Evolutionary conservation across 305 asterid genomes (phyloP).

Genomic region (Solanum hybrid): DNA sequence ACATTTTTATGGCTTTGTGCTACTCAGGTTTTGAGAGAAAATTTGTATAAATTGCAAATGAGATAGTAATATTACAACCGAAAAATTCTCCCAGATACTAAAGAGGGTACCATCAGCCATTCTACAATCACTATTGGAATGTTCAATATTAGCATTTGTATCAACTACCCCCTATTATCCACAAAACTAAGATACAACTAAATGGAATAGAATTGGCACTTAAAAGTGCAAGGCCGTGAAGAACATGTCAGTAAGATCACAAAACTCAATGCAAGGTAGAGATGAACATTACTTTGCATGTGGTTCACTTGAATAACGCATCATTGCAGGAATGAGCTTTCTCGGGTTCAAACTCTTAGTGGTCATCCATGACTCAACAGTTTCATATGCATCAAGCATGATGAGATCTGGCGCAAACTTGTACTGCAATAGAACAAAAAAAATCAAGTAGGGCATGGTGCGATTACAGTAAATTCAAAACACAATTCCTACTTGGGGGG

Average conservation of each 20-base stretch:
- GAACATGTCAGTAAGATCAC: constrained; percentile 4
- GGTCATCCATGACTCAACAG: constrained; percentile 98
- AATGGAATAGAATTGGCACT: neutral
- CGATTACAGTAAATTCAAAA: neutral
- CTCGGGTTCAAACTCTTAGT: constrained; percentile 80
- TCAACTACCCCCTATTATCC: neutral
- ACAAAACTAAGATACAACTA: neutral
- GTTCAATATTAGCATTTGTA: neutral
- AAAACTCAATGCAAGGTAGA: constrained; percentile 3
- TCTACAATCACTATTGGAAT: neutral
- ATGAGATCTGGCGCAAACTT: constrained; percentile 95
- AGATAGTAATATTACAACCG: neutral
- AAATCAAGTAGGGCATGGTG: neutral
- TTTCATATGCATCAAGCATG: constrained; percentile 98
- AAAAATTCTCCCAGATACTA: neutral
- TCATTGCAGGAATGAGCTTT: constrained; percentile 98
- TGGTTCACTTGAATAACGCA: constrained; percentile 97
- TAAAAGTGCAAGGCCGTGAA: neutral
- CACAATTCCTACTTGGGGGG: neutral
- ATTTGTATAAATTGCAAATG: neutral
- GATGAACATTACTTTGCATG: constrained; percentile 73
- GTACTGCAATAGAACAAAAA: constrained; percentile 55
- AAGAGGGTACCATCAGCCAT: neutral
- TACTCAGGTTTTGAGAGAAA: neutral
- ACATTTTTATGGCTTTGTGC: neutral